These are phyloP conservation scores for Geotrichum candidum DNA, from an alignment of 1,139 yeast genomes.

Conservation along the genomic window DNA sequence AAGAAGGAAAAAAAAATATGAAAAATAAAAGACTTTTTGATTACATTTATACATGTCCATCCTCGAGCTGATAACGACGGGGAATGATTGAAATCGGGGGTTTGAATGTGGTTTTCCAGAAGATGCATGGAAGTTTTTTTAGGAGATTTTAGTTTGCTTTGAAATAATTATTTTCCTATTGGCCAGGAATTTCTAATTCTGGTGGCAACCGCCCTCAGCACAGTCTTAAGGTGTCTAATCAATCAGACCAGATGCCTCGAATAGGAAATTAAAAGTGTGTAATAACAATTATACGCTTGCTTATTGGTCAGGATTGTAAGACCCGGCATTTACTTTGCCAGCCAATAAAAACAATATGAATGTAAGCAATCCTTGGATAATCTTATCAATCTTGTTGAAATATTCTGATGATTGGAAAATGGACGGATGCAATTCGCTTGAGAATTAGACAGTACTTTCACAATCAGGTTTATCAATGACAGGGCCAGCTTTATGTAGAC, in stretches of 20 bases:
- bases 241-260: neutral
- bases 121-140: neutral
- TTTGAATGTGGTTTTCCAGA: neutral
- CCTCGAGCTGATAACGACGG: neutral
- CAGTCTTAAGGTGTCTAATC: neutral
- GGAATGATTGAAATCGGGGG: neutral
- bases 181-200: neutral
- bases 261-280: neutral
- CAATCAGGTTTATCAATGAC: too few species aligned
- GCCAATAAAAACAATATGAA: too few species aligned
- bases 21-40: neutral
- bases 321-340: neutral
- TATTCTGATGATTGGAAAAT: too few species aligned
- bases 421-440: too few species aligned
- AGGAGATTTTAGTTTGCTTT: neutral
- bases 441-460: too few species aligned
- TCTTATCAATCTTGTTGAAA: too few species aligned
- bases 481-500: too few species aligned
- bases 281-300: too few species aligned
- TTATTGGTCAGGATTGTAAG: neutral
- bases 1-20: neutral
- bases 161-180: neutral
- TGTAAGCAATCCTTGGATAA: too few species aligned
- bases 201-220: neutral
- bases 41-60: neutral